Percentiles rank a stretch among this genome's conserved stretches.
Evolutionary conservation across 1,139 yeast genomes (phyloP).

Genomic region (Nakaseomyces nivariensis): DNA sequence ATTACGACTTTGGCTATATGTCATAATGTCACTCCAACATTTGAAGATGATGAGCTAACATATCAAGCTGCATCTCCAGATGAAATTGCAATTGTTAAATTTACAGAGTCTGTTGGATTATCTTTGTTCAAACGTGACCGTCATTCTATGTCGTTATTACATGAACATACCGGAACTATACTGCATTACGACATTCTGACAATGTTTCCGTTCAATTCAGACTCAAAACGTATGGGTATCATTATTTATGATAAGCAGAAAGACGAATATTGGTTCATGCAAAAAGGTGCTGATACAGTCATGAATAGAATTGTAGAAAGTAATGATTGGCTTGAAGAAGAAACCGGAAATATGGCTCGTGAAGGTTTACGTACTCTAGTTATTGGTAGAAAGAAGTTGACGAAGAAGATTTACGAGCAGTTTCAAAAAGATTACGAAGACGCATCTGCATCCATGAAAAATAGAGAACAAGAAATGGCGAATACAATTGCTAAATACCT

Average conservation of each 20-base stretch:
- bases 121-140: conserved; percentile 76
- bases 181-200: conserved; percentile 61
- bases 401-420: conserved; percentile 43
- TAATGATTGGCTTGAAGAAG: conserved; percentile 97
- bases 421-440: conserved; percentile 56
- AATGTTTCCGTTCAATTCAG: conserved; percentile 90
- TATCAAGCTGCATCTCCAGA: conserved; percentile 99
- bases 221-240: conserved; percentile 93
- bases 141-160: conserved; percentile 56
- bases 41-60: conserved; percentile 54
- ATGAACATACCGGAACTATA: conserved; percentile 46
- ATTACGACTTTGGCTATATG: conserved; percentile 79
- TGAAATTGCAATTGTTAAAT: conserved; percentile 92
- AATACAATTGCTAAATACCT: conserved; percentile 56
- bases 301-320: conserved; percentile 77
- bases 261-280: conserved; percentile 72
- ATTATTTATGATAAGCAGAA: conserved; percentile 53
- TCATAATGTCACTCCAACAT: conserved; percentile 89
- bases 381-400: conserved; percentile 69
- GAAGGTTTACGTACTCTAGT: conserved; percentile 95
- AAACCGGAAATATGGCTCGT: conserved; percentile 94
- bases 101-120: conserved; percentile 79
- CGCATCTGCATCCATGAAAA: conserved; percentile 70
- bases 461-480: conserved; percentile 68
- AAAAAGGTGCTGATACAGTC: conserved; percentile 96